Evolutionary conservation across 768 basidiomycete genomes (phyloP), one percentile per base, ranked within the genome.

Genomic region (Hebeloma cylindrosporum): DNA sequence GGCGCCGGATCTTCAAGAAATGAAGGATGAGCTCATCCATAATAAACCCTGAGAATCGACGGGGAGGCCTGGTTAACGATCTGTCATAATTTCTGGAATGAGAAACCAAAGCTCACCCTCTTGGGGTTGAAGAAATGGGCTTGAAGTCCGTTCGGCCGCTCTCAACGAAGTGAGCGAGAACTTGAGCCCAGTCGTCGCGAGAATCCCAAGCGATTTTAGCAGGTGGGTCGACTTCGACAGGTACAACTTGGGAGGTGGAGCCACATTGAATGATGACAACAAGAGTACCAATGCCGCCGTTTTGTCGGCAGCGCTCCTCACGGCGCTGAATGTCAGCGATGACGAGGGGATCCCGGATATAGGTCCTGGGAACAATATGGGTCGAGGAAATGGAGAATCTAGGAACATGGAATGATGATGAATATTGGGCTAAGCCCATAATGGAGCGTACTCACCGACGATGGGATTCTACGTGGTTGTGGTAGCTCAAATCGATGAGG

Each of bases 161-260:
- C 45, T 83, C 81, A 45, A 88, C 80, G 57, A 84, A 89, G 65
- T 86, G 81, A 26, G 74, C 68, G 34, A 90, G 77, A 23, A 85
- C 80, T 14, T 73, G 71, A 4, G 69, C 64, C 88, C 88, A 91
- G 62, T 91, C 88, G 8, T 81, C 81, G 43, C 87, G 73, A 14
- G 64, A 54, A 60, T 88, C 87, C 88, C 88, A 90, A 25, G 79
- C 70, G 57, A 89, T 88, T 55, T 81, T 85, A 46, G 75, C 68
- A 1, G 85, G 88, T 5, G 84, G 79, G 62, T 91, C 88, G 39
- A 90, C 83, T 60, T 91, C 88, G 51, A 90, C 85, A 23, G 88
- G 88, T 83, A 90, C 86, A 51, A 91, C 87, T 56, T 91, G 86
- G 58, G 80, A 82, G 57, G 88, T 74, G 17, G 75, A 73, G 27